A percentile compares a stretch with the other conserved stretches of the same genome.
phyloP scores from a whole-genome alignment of 208 protist genomes.

The Phytomonas serpens region DNA sequence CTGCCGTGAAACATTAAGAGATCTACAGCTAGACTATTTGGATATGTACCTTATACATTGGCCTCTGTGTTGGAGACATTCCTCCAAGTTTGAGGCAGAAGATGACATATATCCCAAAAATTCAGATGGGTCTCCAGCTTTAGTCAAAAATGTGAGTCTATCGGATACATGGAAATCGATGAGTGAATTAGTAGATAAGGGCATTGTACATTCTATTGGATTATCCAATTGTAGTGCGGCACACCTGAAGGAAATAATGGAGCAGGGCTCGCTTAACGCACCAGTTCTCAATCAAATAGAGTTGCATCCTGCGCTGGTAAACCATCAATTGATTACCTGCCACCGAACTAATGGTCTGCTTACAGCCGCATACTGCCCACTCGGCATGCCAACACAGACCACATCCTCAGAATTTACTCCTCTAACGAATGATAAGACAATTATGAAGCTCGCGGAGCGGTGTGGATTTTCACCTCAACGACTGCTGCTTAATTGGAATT shows the following conservation, averaged over 20 bases:
- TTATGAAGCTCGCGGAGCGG: constrained; percentile 41
- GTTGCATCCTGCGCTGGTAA: constrained; percentile 62
- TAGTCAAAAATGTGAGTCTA: constrained; percentile 44
- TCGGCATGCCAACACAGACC: constrained; percentile 64
- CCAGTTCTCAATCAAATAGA: constrained; percentile 91
- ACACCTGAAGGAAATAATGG: constrained; percentile 51
- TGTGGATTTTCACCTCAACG: constrained; percentile 61
- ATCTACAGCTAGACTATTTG: constrained; percentile 83
- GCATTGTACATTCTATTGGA: constrained; percentile 84
- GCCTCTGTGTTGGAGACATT: constrained; percentile 79
- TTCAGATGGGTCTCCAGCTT: constrained; percentile 23
- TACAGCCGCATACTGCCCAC: constrained; percentile 80
- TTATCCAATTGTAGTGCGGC: constrained; percentile 73
- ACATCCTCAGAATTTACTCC: constrained; percentile 49
- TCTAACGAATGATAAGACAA: constrained; percentile 29
- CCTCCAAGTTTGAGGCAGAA: constrained; percentile 27
- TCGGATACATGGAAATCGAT: constrained; percentile 85
- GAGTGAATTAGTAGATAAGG: constrained; percentile 72
- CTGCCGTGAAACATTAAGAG: constrained; percentile 66
- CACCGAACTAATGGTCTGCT: constrained; percentile 55
- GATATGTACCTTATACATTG: constrained; percentile 93
- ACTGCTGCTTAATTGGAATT: constrained; percentile 70
- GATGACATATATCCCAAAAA: constrained; percentile 67
- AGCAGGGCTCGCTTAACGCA: constrained; percentile 9
- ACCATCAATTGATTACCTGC: constrained; percentile 37